A percentile compares a stretch with the other conserved stretches of the same genome.
phyloP scores from a whole-genome alignment of 352 stramenopile genomes.

The Globisporangium sylvaticum region DNA sequence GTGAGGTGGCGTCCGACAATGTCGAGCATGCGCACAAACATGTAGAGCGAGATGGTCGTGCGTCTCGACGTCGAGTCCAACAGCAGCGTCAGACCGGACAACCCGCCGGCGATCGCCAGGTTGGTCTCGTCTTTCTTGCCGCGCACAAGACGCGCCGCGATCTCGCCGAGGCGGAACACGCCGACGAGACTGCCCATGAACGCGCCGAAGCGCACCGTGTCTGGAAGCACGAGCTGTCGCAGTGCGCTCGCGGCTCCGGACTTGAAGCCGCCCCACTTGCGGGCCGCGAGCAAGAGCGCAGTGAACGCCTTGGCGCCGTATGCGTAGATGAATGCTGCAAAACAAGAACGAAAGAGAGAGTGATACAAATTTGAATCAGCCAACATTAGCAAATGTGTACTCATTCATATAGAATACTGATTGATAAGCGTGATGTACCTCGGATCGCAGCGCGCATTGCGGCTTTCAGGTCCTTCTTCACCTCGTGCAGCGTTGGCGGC shows the following conservation, averaged over 20 bases:
- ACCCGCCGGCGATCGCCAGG: constrained; percentile 55
- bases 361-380: neutral
- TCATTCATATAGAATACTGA: neutral
- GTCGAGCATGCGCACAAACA: constrained; percentile 83
- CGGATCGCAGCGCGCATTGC: constrained; percentile 40
- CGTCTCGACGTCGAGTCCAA: constrained; percentile 59
- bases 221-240: constrained; percentile 52
- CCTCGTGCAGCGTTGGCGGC: constrained; percentile 19
- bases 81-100: constrained; percentile 63
- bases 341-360: neutral
- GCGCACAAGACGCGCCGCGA: constrained; percentile 37
- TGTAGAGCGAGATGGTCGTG: constrained; percentile 74
- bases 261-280: constrained; percentile 69
- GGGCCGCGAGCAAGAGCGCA: constrained; percentile 67
- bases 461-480: constrained; percentile 39
- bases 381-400: neutral
- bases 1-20: constrained; percentile 68
- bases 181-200: constrained; percentile 78
- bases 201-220: constrained; percentile 73
- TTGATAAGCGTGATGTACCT: constrained; percentile 7
- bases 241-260: constrained; percentile 70
- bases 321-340: constrained; percentile 52
- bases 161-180: constrained; percentile 61
- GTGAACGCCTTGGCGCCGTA: constrained; percentile 85
- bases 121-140: constrained; percentile 46